phyloP scores from a whole-genome alignment of 495 filamentous ascomycete species.

The Friedmanniomyces endolithicus region DNA sequence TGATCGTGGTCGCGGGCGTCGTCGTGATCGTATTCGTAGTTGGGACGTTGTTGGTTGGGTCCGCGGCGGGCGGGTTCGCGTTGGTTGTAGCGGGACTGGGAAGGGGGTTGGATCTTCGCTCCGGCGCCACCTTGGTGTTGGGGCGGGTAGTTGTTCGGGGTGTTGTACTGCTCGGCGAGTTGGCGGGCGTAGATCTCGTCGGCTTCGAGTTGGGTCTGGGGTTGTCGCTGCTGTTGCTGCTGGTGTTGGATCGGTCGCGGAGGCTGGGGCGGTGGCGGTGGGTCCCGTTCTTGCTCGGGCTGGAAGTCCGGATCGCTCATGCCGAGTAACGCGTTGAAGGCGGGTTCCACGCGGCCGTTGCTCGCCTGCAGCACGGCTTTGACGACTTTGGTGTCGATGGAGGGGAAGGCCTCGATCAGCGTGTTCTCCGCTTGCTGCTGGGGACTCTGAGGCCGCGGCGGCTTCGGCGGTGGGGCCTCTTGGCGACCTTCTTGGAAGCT shows the following conservation, averaged over 20 bases:
- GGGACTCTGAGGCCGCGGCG: conserved; percentile 71
- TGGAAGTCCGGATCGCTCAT: conserved; percentile 75
- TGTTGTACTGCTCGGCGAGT: conserved; percentile 80
- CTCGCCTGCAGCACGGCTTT: conserved; percentile 82
- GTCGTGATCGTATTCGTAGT: conserved; percentile 35
- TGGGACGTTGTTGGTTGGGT: conserved; percentile 15
- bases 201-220: conserved; percentile 65
- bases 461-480: conserved; percentile 63
- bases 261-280: conserved; percentile 32
- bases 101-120: conserved; percentile 8
- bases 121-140: conserved; percentile 20
- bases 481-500: conserved; percentile 27
- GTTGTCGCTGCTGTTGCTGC: conserved; percentile 46
- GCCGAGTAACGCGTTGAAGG: conserved; percentile 91
- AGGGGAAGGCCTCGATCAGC: conserved; percentile 86
- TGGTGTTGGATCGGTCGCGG: conserved; percentile 29
- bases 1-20: conserved; percentile 21
- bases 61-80: conserved; percentile 34
- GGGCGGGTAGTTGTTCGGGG: conserved; percentile 1
- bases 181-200: conserved; percentile 92
- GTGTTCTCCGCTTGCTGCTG: conserved; percentile 76
- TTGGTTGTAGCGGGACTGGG: conserved; percentile 31
- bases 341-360: conserved; percentile 76
- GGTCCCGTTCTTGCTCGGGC: conserved; percentile 25
- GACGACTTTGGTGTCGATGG: conserved; percentile 66